Base-by-base conservation (phyloP, 2,329 filamentous ascomycete genomes). In the Achaetomium macrosporum region DNA sequence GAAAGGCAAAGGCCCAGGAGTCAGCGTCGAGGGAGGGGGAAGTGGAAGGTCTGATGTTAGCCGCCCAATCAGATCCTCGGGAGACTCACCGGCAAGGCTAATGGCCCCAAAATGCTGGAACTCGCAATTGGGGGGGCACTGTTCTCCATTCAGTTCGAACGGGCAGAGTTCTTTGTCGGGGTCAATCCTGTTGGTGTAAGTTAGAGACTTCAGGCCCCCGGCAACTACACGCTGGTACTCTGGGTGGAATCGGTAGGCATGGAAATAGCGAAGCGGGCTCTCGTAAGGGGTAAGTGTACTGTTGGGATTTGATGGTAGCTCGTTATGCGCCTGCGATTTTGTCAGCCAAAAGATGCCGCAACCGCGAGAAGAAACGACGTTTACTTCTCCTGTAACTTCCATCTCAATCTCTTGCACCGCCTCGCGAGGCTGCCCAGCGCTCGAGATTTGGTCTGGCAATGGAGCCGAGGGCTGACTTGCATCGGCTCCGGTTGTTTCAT, bases 101-200 rank as follows among this genome's bases (percentile, higher is more conserved):
- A 92, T 86, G 56, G 82, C 76, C 61, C 78, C 76, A 67, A 95
- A 91, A 72, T 99, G 93, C 74, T 97, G 80, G 60, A 74, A 84
- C 51, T 82, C 73, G 71, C 93, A 99, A 50, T 79, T 75, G 54
- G 73, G 68, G 65, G 78, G 69, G 58, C 93, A 97, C 60, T 76
- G 73, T 56, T 83, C 82, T 48, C 83, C 84, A 44, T 77, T 76
- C 57, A 88, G 73, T 69, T 95, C 88, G 63, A 82, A 85, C 36
- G 83, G 85, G 69, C 93, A 99, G 45, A 97, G 66, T 57, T 81
- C 79, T 61, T 80, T 84, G 56, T 82, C 76, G 20, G 84, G 77
- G 66, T 96, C 84, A 70, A 99, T 95, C 61, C 84, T 85, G 70
- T 95, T 88, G 72, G 89, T 96, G 73, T 92, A 97, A 41, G 91